Conservation (phyloP, 768 basidiomycete genomes). For the Boletus bicolor region DNA sequence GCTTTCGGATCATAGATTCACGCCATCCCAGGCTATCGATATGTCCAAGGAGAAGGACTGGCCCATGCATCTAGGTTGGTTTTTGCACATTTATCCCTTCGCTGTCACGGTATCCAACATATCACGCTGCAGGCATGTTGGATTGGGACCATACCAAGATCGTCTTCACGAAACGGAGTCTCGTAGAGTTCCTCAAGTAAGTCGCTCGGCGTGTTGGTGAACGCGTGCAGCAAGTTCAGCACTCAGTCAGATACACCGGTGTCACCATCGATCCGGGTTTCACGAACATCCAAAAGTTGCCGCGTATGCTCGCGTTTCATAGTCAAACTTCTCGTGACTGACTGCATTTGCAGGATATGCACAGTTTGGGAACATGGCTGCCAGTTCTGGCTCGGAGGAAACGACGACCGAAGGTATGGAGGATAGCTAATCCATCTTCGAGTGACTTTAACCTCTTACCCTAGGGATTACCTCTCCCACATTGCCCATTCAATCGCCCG, state of each 20-base stretch:
- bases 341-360: conserved; percentile 54
- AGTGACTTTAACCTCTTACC: background rate
- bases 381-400: conserved; percentile 21
- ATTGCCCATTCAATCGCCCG: conserved; percentile 1
- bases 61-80: conserved; percentile 61
- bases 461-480: conserved; percentile 13
- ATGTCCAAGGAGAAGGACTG: conserved; percentile 70
- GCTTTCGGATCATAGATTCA: conserved; percentile 43
- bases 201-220: conserved; percentile 14
- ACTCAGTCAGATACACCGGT: conserved; percentile 57
- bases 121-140: conserved; percentile 53
- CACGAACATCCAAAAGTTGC: conserved; percentile 69
- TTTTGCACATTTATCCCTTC: background rate
- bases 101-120: background rate
- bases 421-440: background rate
- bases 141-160: conserved; percentile 78
- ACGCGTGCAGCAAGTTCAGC: conserved; percentile 24
- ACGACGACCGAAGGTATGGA: conserved; percentile 22
- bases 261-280: conserved; percentile 77
- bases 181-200: conserved; percentile 78
- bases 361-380: conserved; percentile 55
- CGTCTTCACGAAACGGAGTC: conserved; percentile 73
- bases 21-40: conserved; percentile 53
- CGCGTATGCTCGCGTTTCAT: conserved; percentile 43
- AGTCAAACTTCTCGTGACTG: background rate